A percentile compares a stretch with the other conserved stretches of the same genome.
Conservation (phyloP, 2,329 filamentous ascomycete genomes). For the Albophoma yamanashiensis region DNA sequence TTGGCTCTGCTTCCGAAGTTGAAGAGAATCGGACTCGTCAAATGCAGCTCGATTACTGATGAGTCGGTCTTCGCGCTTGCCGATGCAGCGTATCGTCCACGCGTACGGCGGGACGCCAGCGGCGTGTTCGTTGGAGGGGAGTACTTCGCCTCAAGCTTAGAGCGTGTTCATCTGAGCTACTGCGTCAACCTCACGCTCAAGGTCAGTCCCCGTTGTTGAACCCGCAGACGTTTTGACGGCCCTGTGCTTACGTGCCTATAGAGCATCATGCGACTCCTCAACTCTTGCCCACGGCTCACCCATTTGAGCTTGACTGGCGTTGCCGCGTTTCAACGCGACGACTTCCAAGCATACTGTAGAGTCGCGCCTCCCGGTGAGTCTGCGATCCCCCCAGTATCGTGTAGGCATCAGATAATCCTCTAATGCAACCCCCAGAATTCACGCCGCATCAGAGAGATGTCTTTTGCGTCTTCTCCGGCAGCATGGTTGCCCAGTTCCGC, state of each 20-base stretch:
- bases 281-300: slow-evolving; percentile 83
- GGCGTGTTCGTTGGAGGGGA: slow-evolving; percentile 38
- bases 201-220: slow-evolving; percentile 38
- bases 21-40: slow-evolving; percentile 88
- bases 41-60: slow-evolving; percentile 85
- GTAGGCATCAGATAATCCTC: not conserved
- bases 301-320: slow-evolving; percentile 93
- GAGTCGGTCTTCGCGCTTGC: slow-evolving; percentile 78
- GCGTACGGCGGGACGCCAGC: slow-evolving; percentile 36
- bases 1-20: slow-evolving; percentile 84
- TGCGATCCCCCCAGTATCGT: not conserved
- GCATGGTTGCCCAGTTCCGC: slow-evolving; percentile 68
- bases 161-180: slow-evolving; percentile 93
- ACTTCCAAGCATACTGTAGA: slow-evolving; percentile 77
- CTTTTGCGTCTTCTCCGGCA: slow-evolving; percentile 94
- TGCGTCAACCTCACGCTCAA: slow-evolving; percentile 75
- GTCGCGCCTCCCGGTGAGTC: slow-evolving; percentile 62
- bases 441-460: slow-evolving; percentile 90
- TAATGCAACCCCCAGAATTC: slow-evolving; percentile 51
- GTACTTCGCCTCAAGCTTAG: slow-evolving; percentile 56
- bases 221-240: not conserved
- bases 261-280: slow-evolving; percentile 84
- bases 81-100: slow-evolving; percentile 48
- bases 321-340: slow-evolving; percentile 75
- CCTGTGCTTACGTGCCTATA: slow-evolving; percentile 25